phyloP scores from a whole-genome alignment of 345 rosid species.

The Erodium maritimum region DNA sequence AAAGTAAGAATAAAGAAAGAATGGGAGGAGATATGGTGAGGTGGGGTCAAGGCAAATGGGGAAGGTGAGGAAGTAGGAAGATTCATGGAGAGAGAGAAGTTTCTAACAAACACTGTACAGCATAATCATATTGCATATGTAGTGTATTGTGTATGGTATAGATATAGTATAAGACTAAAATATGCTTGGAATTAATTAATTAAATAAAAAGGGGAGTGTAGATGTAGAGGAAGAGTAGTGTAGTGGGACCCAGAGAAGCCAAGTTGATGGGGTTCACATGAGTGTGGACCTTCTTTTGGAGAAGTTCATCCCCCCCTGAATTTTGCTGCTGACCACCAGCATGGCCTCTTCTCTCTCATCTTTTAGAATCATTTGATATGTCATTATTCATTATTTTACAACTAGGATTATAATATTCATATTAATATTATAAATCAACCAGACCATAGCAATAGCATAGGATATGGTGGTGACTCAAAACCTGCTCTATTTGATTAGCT shows the following conservation, averaged over 20 bases:
- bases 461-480: neutral
- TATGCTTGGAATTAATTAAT: too few species aligned
- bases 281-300: constrained; percentile 8
- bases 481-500: neutral
- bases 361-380: neutral
- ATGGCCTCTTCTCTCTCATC: constrained; percentile 6
- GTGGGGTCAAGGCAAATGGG: neutral
- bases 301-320: constrained; percentile 29
- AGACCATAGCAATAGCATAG: neutral
- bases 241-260: constrained; percentile 2
- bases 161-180: neutral
- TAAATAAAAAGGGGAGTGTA: neutral
- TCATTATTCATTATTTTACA: neutral
- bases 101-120: too few species aligned
- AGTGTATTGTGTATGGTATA: too few species aligned
- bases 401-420: neutral
- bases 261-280: constrained; percentile 23
- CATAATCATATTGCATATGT: too few species aligned
- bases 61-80: neutral
- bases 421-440: too few species aligned
- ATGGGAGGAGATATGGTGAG: neutral
- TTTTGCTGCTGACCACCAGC: constrained; percentile 14
- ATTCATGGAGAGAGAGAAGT: neutral
- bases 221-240: neutral
- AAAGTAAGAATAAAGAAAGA: too few species aligned